Percentiles rank a stretch among this genome's conserved stretches.
Evolutionary conservation across 495 filamentous ascomycete species (phyloP).

Genomic region (Cryomyces antarcticus): DNA sequence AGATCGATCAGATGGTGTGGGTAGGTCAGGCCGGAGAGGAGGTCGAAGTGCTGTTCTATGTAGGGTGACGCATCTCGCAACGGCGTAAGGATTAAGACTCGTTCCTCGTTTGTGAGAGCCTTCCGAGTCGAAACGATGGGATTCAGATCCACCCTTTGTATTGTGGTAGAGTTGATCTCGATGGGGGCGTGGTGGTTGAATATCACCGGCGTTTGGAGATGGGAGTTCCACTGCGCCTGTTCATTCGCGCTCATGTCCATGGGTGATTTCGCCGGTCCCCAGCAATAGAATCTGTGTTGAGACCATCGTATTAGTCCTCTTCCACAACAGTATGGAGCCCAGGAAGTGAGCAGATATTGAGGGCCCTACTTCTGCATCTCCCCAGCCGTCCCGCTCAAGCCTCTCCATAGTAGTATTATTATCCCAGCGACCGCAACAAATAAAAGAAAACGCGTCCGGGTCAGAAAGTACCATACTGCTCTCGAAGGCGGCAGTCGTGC

Average conservation of each 20-base stretch:
- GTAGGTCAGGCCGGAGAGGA: slow-evolving; percentile 75
- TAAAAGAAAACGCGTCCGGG: slow-evolving; percentile 60
- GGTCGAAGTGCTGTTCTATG: slow-evolving; percentile 78
- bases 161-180: slow-evolving; percentile 61
- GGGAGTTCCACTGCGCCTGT: slow-evolving; percentile 69
- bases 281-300: slow-evolving; percentile 77
- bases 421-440: slow-evolving; percentile 50
- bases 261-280: slow-evolving; percentile 76
- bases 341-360: not conserved
- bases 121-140: slow-evolving; percentile 60
- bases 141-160: slow-evolving; percentile 66
- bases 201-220: slow-evolving; percentile 76
- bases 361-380: slow-evolving; percentile 74
- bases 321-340: not conserved
- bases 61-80: slow-evolving; percentile 71
- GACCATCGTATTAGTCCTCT: not conserved
- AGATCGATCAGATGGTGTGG: slow-evolving; percentile 92
- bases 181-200: slow-evolving; percentile 88
- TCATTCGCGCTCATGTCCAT: slow-evolving; percentile 89
- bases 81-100: slow-evolving; percentile 87
- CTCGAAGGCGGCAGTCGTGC: slow-evolving; percentile 63
- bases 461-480: slow-evolving; percentile 56
- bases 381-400: slow-evolving; percentile 56
- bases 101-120: slow-evolving; percentile 59
- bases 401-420: slow-evolving; percentile 76